Evolutionary conservation across 1,284 basidiomycete species (phyloP), one percentile per base, ranked within the genome.

Genomic region (Apiotrichum mycotoxinovorans): DNA sequence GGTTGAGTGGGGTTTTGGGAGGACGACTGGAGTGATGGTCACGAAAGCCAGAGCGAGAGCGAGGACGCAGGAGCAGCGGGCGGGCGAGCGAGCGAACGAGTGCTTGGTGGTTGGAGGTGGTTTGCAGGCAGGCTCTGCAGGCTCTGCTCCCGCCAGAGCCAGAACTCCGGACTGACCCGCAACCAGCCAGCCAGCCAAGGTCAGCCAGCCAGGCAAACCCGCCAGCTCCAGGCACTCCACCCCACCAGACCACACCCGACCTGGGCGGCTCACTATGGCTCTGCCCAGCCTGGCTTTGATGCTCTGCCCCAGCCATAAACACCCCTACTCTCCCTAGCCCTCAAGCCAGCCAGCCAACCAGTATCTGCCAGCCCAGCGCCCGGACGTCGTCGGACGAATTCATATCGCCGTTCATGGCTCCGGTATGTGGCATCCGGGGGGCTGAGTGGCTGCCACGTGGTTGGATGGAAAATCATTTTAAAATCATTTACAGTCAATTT

Each of bases 11-110:
- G 46, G 22, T 41, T 41, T 41, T 41, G 40, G 20, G 40, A 8
- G 44, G 51, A 26, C 45, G 43, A 56, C 30, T 47, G 56, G 56
- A 52, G 53, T 48, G 61, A 43, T 46, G 52, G 26, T 22, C 40
- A 12, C n/a, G 40, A 41, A 41, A 41, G 40, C 40, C 43, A 26
- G 41, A 44, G 43, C 35, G 30, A 20, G 40, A 45, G 43, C 20
- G 20, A 35, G 49, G 51, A 49, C 48, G 46, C n/a, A n/a, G n/a
- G 46, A 51, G 56, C 23, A 22, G 40, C 14, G 37, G 18, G 37
- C 18, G 35, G 15, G 8, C 10, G 35, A 15, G 35, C 9, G 8
- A n/a, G 18, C n/a, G n/a, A n/a, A n/a, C n/a, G n/a, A n/a, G n/a
- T n/a, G n/a, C n/a, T n/a, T n/a, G n/a, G n/a, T n/a, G n/a, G n/a